Evolutionary conservation across 176 grass and related monocot genomes (phyloP), one percentile per base, ranked within the genome.

Genomic region (Eleusine indica): DNA sequence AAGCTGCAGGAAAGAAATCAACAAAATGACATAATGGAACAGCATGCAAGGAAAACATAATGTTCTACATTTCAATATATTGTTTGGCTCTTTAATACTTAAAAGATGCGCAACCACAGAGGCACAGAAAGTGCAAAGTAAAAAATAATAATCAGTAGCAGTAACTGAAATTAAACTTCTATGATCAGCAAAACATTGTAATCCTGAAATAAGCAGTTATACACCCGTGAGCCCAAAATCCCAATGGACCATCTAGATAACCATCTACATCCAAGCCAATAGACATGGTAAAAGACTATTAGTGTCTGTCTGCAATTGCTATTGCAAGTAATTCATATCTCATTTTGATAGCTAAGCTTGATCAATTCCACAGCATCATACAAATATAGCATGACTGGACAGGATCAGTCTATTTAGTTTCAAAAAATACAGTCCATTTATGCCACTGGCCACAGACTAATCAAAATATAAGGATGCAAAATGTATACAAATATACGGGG

Each of bases 1-100:
- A 82, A 98, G 86, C 95, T 98, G 86, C 86, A 95, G 52, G 82
- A 70, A 88, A 68, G 15, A 41, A 82, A 2, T 29, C 65, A 68
- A 41, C 17, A 61, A 6, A 72, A 56, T 79, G 48, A 84, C 60
- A 76, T 32, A 4, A 86, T 42, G 47, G 69, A 68, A 70, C 38
- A 40, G 66, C 41, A 74, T 7, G 21, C 18, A 73, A 71, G 71
- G 39, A 69, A 69, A 85, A 49, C 18, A 80, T 40, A 60, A 61
- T 48, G 9, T 68, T 67, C 56, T 78, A 74, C 39, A 38, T 47
- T 79, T 66, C 21, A 66, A 88, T 19, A 54, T 71, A 19, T 18
- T 12, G 19, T 68, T 57, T 74, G 74, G 21, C 70, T 73, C 56
- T 63, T 72, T 9, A 46, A 18, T 38, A n/a, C 10, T 38, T 38